Base-by-base conservation (phyloP, 164 flowering plant genomes). In the Euptelea pleiosperma region DNA sequence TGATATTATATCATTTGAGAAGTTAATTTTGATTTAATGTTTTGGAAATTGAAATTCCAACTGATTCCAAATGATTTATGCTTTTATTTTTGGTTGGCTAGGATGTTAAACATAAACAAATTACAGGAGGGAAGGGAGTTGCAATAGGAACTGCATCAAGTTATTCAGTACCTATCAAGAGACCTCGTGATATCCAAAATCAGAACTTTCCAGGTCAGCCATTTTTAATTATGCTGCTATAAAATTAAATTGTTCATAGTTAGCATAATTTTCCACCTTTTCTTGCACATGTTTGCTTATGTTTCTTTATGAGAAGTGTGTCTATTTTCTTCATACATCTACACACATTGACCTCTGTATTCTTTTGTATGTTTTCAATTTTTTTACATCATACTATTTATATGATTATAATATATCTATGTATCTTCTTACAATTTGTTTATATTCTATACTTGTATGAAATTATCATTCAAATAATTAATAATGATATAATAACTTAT, bases 201-300 rank as follows among this genome's bases (percentile, higher is more conserved):
- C 73, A 62, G 40, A 75, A 73, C 12, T 58, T 73, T 60, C 52
- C 85, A 81, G 97, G 97, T 87, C 43, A 58, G 76, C 34, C 41
- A 1, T 30, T 34, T 45, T 54, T 11, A n/a, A 45, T 3, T 50
- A 14, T n/a, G 3, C 26, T 33, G 6, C 19, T 19, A 18, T 40
- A 45, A 33, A n/a, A 33, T 36, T 56, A 55, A 3, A 26, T 12
- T 16, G 24, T 16, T 7, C 21, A 22, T 15, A 40, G 40, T 22
- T 54, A 0, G n/a, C n/a, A n/a, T n/a, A n/a, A n/a, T 26, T 14
- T 15, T 36, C 6, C 11, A 3, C 19, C 11, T 51, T 16, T 29
- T 21, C 16, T 1, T 33, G 11, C 34, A 11, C 14, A 52, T 24
- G 9, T 8, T 9, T 35, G 16, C 19, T 4, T 8, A 7, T 33